Percentiles rank a stretch among this genome's conserved stretches.
Evolutionary conservation across 2,329 filamentous ascomycete genomes (phyloP).

Genomic region (Magnaporthiopsis incrustans): DNA sequence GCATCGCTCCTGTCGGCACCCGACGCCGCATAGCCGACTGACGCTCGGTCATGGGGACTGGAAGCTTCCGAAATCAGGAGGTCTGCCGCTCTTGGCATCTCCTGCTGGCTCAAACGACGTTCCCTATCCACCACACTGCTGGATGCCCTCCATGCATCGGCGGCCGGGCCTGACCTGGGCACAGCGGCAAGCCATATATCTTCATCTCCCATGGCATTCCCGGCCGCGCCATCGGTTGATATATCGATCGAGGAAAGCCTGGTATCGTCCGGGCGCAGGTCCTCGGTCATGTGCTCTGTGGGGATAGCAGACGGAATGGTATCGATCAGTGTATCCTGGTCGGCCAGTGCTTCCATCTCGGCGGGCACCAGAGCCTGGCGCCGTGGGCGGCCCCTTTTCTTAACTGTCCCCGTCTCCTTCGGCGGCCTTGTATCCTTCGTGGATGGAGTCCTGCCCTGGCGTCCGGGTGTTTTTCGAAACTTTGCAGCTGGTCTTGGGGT

Average conservation of each 20-base stretch:
- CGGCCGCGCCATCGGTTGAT: constrained; percentile 1
- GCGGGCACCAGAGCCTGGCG: constrained; percentile 18
- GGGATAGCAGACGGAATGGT: constrained; percentile 2
- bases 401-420: constrained; percentile 14
- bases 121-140: not conserved
- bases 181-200: constrained; percentile 15
- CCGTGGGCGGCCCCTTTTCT: constrained; percentile 24
- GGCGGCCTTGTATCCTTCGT: constrained; percentile 19
- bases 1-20: constrained; percentile 15
- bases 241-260: constrained; percentile 1
- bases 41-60: not conserved
- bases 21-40: constrained; percentile 8
- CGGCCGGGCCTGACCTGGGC: constrained; percentile 9
- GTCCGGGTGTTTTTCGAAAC: constrained; percentile 13
- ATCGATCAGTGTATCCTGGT: constrained; percentile 12
- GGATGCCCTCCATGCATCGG: not conserved
- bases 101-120: not conserved
- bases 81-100: not conserved
- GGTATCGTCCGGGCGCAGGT: constrained; percentile 9
- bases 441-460: constrained; percentile 4
- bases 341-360: constrained; percentile 19
- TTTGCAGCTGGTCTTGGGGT: constrained; percentile 15
- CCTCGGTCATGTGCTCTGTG: not conserved
- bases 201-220: constrained; percentile 10
- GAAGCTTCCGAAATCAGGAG: not conserved